These are phyloP conservation scores for Aspergillus jensenii DNA, from an alignment of 2,329 filamentous ascomycete genomes.

Conservation along the genomic window DNA sequence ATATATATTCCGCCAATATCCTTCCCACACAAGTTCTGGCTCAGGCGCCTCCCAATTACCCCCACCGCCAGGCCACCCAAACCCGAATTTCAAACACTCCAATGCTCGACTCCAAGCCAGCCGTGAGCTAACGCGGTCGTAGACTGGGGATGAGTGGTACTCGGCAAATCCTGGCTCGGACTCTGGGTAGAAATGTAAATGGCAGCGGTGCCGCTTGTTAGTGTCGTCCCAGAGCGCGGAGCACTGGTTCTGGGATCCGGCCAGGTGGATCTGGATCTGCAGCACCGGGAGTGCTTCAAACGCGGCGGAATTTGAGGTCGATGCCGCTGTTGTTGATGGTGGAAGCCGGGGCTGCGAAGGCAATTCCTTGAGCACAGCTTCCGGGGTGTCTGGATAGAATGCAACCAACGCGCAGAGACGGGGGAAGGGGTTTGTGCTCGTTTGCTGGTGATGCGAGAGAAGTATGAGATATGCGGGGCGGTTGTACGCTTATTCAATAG, in stretches of 20 bases:
- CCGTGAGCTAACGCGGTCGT: slow-evolving; percentile 59
- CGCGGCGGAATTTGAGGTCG: slow-evolving; percentile 10
- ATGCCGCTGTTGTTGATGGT: slow-evolving; percentile 16
- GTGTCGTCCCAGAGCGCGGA: slow-evolving; percentile 20
- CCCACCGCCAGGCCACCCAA: slow-evolving; percentile 42
- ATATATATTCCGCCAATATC: slow-evolving; percentile 29
- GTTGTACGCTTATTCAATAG: slow-evolving; percentile 49
- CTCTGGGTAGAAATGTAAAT: slow-evolving; percentile 54
- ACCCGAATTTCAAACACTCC: slow-evolving; percentile 57
- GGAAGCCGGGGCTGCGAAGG: slow-evolving; percentile 19
- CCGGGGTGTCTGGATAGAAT: slow-evolving; percentile 50
- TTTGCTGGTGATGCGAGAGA: slow-evolving; percentile 39
- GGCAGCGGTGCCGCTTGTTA: slow-evolving; percentile 31
- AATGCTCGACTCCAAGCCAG: slow-evolving; percentile 67
- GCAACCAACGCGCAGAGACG: slow-evolving; percentile 59
- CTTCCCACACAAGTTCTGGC: slow-evolving; percentile 41
- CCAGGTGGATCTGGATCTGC: slow-evolving; percentile 58
- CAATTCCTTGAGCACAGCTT: neutral
- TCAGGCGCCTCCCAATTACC: slow-evolving; percentile 30
- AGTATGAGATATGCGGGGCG: slow-evolving; percentile 58
- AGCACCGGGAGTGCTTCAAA: slow-evolving; percentile 25
- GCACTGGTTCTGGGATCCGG: slow-evolving; percentile 45
- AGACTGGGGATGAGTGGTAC: slow-evolving; percentile 57
- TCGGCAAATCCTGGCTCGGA: slow-evolving; percentile 66
- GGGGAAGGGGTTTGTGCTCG: slow-evolving; percentile 56